Base-by-base conservation (phyloP, 1,284 basidiomycete species). In the Moesziomyces parantarcticus region DNA sequence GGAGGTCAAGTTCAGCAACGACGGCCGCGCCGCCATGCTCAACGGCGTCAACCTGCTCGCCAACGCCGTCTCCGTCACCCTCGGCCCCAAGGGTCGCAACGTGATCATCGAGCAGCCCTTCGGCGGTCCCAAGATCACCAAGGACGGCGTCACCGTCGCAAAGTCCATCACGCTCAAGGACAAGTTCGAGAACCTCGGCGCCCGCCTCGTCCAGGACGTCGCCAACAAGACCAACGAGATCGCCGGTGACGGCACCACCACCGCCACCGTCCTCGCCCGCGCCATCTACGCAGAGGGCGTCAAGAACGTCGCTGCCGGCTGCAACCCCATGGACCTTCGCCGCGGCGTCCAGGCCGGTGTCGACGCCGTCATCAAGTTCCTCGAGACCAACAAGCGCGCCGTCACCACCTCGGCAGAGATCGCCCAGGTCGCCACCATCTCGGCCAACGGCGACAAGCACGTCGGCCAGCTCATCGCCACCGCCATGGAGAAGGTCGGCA, bases 401-500 rank as follows among this genome's bases (percentile, higher is more conserved):
- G 93, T 99, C 86, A 99, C 95, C 77, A 99, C 96, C 45, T 94
- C 92, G 18, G 93, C 93, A 52, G 96, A 99, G 87, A 98, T 99
- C 82, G 94, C 96, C 22, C 92, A 94, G 85, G 95, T 99, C 70
- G 96, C 96, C 20, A 99, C 96, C 79, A 99, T 99, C 85, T 97
- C 94, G 44, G 96, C 95, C 59, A 99, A 99, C 86, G 96, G 95
- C 67, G 95, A 98, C 86, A 88, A 87, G 21, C 94, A 98, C 85
- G 89, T 99, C 77, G 96, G 96, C 57, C 90, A 91, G 85, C 89
- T 99, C 82, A 98, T 98, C 85, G 94, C 96, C n/a, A 93, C 94
- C 83, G 96, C 96, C 3, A 98, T 98, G 96, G 96, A 98, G 87
- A 97, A 97, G 86, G 96, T 98, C 70, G 96, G 96, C 84, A 97